phyloP scores from a whole-genome alignment of 768 basidiomycete genomes.

The Leucosporidium creatinivorum region DNA sequence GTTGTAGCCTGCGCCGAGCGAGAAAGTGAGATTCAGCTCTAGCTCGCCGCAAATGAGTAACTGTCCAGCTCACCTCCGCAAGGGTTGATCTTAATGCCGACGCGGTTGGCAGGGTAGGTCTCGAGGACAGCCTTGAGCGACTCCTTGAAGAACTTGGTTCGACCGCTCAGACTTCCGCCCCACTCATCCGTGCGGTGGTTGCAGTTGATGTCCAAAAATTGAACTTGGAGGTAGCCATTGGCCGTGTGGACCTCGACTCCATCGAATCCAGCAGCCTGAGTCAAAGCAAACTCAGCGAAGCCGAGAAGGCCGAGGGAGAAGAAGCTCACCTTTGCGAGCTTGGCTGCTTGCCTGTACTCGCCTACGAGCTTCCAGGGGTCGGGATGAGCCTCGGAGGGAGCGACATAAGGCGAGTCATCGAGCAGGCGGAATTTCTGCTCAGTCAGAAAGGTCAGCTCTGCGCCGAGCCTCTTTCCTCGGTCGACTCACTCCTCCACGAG shows the following conservation, averaged over 20 bases:
- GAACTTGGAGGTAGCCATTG: not conserved
- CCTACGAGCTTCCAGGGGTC: not conserved
- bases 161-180: not conserved
- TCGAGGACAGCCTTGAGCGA: not conserved
- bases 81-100: constrained; percentile 13
- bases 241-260: not conserved
- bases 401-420: not conserved
- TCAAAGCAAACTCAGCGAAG: too few relatives aligned
- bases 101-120: not conserved
- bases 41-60: too few relatives aligned
- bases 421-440: constrained; percentile 3
- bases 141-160: not conserved
- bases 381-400: not conserved
- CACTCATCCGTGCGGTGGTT: not conserved
- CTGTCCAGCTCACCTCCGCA: not conserved
- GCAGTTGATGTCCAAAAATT: not conserved
- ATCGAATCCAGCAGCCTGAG: not conserved
- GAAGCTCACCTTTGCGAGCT: not conserved
- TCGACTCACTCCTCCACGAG: constrained; percentile 2
- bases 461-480: not conserved
- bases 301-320: too few relatives aligned
- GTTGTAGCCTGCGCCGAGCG: not conserved
- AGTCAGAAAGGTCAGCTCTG: not conserved
- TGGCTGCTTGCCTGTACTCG: not conserved
- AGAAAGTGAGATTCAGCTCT: not conserved